phyloP scores from a whole-genome alignment of 139 green algal species.

The Volvox africanus region DNA sequence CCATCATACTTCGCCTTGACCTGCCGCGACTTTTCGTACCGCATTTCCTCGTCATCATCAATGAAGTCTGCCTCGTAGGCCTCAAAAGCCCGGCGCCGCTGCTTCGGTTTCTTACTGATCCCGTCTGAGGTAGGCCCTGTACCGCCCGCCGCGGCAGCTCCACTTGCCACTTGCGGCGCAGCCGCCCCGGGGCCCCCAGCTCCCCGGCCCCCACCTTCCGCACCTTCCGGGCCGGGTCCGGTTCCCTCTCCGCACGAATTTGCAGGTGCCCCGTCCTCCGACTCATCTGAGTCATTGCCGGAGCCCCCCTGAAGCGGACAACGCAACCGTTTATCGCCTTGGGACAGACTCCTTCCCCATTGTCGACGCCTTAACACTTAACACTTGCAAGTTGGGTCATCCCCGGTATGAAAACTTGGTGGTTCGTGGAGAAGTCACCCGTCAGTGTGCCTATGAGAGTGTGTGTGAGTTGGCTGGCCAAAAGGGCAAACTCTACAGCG shows the following conservation, averaged over 20 bases:
- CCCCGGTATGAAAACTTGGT: background rate
- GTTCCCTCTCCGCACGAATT: background rate
- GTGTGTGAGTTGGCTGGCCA: too few relatives aligned
- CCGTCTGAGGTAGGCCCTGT: background rate
- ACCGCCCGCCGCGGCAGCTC: background rate
- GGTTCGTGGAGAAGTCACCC: too few relatives aligned
- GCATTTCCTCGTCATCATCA: slow-evolving; percentile 18
- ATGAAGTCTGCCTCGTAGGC: slow-evolving; percentile 43
- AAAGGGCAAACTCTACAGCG: too few relatives aligned
- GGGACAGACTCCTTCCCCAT: too few relatives aligned
- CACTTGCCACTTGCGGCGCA: too few relatives aligned
- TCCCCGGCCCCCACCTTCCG: background rate
- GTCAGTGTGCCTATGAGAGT: too few relatives aligned
- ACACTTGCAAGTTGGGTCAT: background rate
- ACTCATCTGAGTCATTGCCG: background rate
- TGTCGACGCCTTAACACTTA: too few relatives aligned
- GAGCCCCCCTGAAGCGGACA: background rate
- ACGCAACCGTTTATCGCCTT: background rate
- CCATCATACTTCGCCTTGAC: slow-evolving; percentile 32
- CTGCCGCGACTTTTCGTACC: background rate
- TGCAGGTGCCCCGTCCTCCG: background rate
- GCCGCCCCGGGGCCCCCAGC: background rate
- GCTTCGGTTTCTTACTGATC: background rate
- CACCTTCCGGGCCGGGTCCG: background rate
- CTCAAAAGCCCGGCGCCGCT: slow-evolving; percentile 6